These are phyloP conservation scores for Lentinus tigrinus DNA, from an alignment of 768 basidiomycete species.

Conservation along the genomic window DNA sequence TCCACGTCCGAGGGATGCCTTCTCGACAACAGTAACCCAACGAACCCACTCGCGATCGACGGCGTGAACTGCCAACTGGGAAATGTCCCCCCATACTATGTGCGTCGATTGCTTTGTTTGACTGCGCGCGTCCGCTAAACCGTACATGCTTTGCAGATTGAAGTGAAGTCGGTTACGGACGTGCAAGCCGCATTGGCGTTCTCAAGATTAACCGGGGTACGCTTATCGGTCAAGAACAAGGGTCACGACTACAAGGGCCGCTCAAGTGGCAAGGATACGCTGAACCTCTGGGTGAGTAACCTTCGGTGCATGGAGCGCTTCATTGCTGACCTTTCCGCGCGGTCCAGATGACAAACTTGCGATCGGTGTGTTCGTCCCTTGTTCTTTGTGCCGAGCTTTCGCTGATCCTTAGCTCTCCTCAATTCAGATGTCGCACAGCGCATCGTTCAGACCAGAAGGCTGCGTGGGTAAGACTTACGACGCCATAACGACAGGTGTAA, in stretches of 20 bases:
- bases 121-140: not conserved
- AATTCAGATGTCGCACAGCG: constrained; percentile 16
- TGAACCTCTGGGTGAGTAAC: constrained; percentile 26
- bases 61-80: constrained; percentile 25
- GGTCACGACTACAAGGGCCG: constrained; percentile 37
- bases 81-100: constrained; percentile 28
- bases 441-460: constrained; percentile 16
- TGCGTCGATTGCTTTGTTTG: constrained; percentile 13
- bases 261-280: constrained; percentile 24
- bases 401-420: not conserved
- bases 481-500: constrained; percentile 31
- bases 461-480: constrained; percentile 23
- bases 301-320: too few species aligned
- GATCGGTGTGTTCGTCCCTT: constrained; percentile 8
- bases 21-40: constrained; percentile 37
- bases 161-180: constrained; percentile 22
- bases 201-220: constrained; percentile 23
- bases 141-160: constrained; percentile 21
- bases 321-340: too few species aligned
- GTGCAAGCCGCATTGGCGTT: constrained; percentile 28
- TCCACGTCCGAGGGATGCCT: constrained; percentile 43
- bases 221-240: constrained; percentile 32
- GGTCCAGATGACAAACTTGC: constrained; percentile 16
- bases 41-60: constrained; percentile 19
- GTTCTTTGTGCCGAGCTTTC: not conserved